Conservation (phyloP, 306 rosid genomes). For the Pyrus bretschneideri region DNA sequence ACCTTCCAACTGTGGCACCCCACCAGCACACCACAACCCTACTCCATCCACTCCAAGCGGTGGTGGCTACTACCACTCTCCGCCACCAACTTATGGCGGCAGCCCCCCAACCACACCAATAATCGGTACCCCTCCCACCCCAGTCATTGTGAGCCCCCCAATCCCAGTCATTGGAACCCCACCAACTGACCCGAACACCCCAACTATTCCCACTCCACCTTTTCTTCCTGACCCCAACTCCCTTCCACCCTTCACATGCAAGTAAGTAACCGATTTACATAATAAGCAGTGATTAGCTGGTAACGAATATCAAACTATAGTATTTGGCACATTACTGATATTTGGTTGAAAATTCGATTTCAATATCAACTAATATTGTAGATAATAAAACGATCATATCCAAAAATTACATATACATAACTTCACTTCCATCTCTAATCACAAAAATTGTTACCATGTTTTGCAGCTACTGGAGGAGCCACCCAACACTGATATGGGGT, state of each 20-base stretch:
- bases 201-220: slow-evolving; percentile 56
- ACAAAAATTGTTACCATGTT: not conserved
- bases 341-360: not conserved
- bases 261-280: slow-evolving; percentile 38
- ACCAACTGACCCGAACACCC: slow-evolving; percentile 51
- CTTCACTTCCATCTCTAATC: not conserved
- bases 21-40: slow-evolving; percentile 32
- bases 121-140: slow-evolving; percentile 35
- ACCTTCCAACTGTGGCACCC: slow-evolving; percentile 46
- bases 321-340: not conserved
- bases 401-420: not conserved
- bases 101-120: not conserved
- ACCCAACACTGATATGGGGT: slow-evolving; percentile 79
- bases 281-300: not conserved
- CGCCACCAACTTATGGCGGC: slow-evolving; percentile 18
- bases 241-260: slow-evolving; percentile 73
- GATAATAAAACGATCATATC: not conserved
- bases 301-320: not conserved
- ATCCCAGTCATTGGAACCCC: slow-evolving; percentile 43
- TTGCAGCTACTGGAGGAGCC: slow-evolving; percentile 78
- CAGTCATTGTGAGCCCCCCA: slow-evolving; percentile 8
- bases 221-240: slow-evolving; percentile 54
- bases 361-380: not conserved
- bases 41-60: slow-evolving; percentile 39
- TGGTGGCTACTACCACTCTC: slow-evolving; percentile 45